phyloP scores from a whole-genome alignment of 768 basidiomycete species.

The Leccinum subtestaceum region DNA sequence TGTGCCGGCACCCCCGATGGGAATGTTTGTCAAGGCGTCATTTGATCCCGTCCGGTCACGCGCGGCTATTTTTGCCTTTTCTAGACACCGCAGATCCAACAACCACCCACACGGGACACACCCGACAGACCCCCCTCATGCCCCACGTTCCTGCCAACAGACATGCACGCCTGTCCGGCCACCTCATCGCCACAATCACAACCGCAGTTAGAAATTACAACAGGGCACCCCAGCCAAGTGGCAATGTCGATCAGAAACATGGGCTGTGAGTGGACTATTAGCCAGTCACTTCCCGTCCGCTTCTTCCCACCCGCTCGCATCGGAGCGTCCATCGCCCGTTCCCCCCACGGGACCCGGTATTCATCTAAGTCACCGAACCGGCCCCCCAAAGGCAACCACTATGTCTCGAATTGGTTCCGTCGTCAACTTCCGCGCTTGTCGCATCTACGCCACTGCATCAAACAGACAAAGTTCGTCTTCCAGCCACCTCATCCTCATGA shows the following conservation, averaged over 20 bases:
- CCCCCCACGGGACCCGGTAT: slow-evolving; percentile 8
- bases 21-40: slow-evolving; percentile 17
- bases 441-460: slow-evolving; percentile 32
- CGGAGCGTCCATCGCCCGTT: slow-evolving; percentile 5
- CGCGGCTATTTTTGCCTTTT: slow-evolving; percentile 21
- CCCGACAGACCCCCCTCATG: neutral
- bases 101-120: neutral
- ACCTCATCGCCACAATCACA: slow-evolving; percentile 10
- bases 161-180: neutral
- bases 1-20: slow-evolving; percentile 21
- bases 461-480: slow-evolving; percentile 24
- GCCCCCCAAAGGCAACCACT: slow-evolving; percentile 16
- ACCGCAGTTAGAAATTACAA: neutral
- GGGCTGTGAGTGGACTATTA: neutral
- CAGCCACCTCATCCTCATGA: neutral
- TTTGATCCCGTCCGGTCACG: slow-evolving; percentile 26
- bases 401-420: slow-evolving; percentile 25
- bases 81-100: slow-evolving; percentile 20
- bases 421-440: slow-evolving; percentile 33
- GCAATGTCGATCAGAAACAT: neutral
- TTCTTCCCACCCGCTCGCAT: slow-evolving; percentile 12
- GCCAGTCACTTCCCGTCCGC: neutral
- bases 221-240: neutral
- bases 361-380: slow-evolving; percentile 3
- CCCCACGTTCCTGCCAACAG: neutral